These are phyloP conservation scores for Candida montana DNA, from an alignment of 805 yeast species.

Conservation along the genomic window DNA sequence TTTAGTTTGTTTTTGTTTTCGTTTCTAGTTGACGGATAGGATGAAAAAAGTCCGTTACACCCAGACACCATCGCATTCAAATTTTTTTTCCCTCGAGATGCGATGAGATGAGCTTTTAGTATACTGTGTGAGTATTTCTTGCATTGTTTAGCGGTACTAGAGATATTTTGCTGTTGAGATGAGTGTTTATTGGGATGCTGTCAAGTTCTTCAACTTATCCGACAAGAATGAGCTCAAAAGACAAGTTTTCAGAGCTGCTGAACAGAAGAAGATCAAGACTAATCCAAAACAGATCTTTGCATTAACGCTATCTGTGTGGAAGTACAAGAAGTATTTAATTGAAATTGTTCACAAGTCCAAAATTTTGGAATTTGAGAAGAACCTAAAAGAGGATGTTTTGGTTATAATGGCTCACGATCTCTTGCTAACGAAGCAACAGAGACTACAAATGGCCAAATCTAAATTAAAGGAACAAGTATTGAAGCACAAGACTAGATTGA, in stretches of 20 bases:
- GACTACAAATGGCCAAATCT: constrained; percentile 86
- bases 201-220: constrained; percentile 4
- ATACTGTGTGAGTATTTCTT: too few relatives aligned
- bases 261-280: constrained; percentile 41
- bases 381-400: constrained; percentile 49
- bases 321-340: constrained; percentile 58
- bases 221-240: constrained; percentile 9
- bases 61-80: background rate
- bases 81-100: constrained; percentile 1
- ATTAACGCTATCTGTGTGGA: constrained; percentile 69
- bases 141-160: too few relatives aligned
- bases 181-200: constrained; percentile 11
- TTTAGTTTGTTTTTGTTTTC: too few relatives aligned
- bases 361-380: constrained; percentile 50
- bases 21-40: background rate
- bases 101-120: constrained; percentile 3
- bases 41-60: background rate
- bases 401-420: constrained; percentile 76
- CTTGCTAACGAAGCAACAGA: constrained; percentile 64
- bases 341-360: constrained; percentile 63
- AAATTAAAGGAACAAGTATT: constrained; percentile 79
- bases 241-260: constrained; percentile 43
- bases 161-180: background rate
- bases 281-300: constrained; percentile 88
- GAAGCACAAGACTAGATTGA: constrained; percentile 71